A percentile compares a stretch with the other conserved stretches of the same genome.
Conservation (phyloP, 2,329 filamentous ascomycete genomes). For the Dactylonectria estremocensis region DNA sequence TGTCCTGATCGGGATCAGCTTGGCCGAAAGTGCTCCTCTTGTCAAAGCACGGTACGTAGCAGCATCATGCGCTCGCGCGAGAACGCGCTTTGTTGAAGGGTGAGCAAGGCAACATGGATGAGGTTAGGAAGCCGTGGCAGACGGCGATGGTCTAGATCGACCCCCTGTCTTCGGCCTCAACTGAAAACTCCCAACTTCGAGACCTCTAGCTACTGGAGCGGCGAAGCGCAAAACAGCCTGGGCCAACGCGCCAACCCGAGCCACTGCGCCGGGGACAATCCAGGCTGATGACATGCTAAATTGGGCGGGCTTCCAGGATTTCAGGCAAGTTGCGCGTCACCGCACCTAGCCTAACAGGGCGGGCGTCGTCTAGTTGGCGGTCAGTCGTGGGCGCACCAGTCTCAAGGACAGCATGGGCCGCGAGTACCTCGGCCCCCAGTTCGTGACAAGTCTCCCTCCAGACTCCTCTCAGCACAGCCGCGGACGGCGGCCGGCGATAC, state of each 20-base stretch:
- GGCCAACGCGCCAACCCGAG: constrained; percentile 38
- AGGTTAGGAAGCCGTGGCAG: constrained; percentile 20
- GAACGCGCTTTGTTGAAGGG: constrained; percentile 18
- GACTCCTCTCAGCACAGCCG: constrained; percentile 48
- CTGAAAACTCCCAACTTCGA: background rate
- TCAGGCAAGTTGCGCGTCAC: constrained; percentile 31
- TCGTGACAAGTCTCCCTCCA: constrained; percentile 11
- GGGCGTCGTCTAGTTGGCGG: constrained; percentile 31
- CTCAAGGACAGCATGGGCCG: constrained; percentile 29
- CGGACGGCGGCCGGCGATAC: constrained; percentile 48
- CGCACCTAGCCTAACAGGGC: constrained; percentile 25
- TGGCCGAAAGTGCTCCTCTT: background rate
- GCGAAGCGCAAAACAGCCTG: constrained; percentile 33
- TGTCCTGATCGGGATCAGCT: constrained; percentile 23
- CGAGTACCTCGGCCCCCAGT: constrained; percentile 29
- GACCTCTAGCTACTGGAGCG: constrained; percentile 11
- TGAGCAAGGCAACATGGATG: constrained; percentile 21
- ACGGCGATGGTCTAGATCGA: constrained; percentile 17
- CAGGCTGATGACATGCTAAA: constrained; percentile 28
- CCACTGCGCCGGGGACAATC: constrained; percentile 34
- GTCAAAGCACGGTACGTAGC: background rate
- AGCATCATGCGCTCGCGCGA: constrained; percentile 5
- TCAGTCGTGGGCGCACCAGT: constrained; percentile 34
- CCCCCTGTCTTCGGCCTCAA: constrained; percentile 15
- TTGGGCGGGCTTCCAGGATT: constrained; percentile 26